These are phyloP conservation scores for Fusarium mexicanum DNA, from an alignment of 2,329 filamentous ascomycete species.

Conservation along the genomic window DNA sequence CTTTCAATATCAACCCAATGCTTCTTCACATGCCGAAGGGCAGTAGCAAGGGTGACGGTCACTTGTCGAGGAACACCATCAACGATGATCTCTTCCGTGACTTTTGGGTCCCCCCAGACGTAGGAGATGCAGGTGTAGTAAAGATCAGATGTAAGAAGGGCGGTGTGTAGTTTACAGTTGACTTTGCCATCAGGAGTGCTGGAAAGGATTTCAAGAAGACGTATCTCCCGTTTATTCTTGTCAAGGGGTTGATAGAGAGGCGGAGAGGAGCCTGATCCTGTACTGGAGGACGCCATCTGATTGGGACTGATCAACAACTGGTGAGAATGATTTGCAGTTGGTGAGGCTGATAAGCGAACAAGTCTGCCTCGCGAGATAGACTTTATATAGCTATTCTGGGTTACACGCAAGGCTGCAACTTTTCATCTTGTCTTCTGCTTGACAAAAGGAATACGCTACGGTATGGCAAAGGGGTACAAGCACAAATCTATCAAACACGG, in stretches of 20 bases:
- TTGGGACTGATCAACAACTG: too few species aligned
- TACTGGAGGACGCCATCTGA: not conserved
- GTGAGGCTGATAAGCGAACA: rapidly evolving
- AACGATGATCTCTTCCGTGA: not conserved
- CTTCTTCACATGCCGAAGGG: not conserved
- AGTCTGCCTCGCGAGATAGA: not conserved
- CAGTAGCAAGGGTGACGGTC: not conserved
- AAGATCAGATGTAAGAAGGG: not conserved
- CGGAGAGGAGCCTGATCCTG: rapidly evolving
- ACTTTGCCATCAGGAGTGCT: rapidly evolving
- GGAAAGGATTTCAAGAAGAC: not conserved
- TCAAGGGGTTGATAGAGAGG: not conserved
- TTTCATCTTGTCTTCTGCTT: not conserved
- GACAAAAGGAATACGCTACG: not conserved
- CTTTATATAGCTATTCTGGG: rapidly evolving
- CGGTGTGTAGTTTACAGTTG: not conserved
- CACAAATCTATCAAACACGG: not conserved
- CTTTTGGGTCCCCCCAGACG: not conserved
- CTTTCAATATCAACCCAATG: not conserved
- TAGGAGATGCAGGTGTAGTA: not conserved
- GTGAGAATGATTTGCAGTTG: not conserved
- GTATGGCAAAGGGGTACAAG: not conserved
- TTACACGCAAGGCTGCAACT: not conserved
- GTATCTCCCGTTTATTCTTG: not conserved
- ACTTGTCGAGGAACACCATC: not conserved